Percentiles rank a stretch among this genome's conserved stretches.
Evolutionary conservation across 164 flowering plant species (phyloP).

Genomic region (Dillenia turbinata): DNA sequence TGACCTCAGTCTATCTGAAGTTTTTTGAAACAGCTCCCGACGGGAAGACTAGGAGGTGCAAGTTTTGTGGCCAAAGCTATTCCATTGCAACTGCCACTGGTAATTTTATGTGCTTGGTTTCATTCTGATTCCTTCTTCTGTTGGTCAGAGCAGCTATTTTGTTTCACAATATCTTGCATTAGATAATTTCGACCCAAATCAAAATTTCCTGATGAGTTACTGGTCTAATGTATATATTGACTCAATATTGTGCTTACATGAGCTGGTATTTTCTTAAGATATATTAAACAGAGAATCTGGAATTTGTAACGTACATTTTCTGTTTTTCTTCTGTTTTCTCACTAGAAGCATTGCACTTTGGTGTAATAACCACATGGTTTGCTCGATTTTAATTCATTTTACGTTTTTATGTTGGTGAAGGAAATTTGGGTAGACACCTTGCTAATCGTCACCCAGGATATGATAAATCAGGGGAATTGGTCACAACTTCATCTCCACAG

Average conservation of each 20-base stretch:
- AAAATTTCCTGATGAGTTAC: too few relatives aligned
- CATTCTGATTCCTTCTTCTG: neutral
- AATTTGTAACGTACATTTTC: too few relatives aligned
- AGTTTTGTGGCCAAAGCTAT: conserved; percentile 91
- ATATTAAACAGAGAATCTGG: too few relatives aligned
- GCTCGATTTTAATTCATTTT: neutral
- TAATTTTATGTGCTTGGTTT: conserved; percentile 15
- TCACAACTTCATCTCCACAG: conserved; percentile 34
- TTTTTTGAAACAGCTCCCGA: conserved; percentile 87
- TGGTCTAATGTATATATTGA: too few relatives aligned
- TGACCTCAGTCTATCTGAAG: conserved; percentile 91
- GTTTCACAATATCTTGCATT: too few relatives aligned
- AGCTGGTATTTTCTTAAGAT: too few relatives aligned
- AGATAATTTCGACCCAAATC: too few relatives aligned
- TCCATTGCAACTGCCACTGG: conserved; percentile 98
- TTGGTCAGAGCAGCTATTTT: neutral
- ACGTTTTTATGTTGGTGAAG: conserved; percentile 31
- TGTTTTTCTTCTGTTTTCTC: neutral
- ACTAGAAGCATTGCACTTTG: neutral
- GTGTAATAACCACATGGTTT: neutral
- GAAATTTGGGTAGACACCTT: conserved; percentile 95
- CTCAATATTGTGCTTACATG: too few relatives aligned
- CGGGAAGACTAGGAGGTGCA: conserved; percentile 90
- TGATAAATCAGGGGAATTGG: conserved; percentile 48
- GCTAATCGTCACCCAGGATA: conserved; percentile 93